Evolutionary conservation across 345 rosid species (phyloP), one percentile per base, ranked within the genome.

Genomic region (Excoecaria cochinchinensis): DNA sequence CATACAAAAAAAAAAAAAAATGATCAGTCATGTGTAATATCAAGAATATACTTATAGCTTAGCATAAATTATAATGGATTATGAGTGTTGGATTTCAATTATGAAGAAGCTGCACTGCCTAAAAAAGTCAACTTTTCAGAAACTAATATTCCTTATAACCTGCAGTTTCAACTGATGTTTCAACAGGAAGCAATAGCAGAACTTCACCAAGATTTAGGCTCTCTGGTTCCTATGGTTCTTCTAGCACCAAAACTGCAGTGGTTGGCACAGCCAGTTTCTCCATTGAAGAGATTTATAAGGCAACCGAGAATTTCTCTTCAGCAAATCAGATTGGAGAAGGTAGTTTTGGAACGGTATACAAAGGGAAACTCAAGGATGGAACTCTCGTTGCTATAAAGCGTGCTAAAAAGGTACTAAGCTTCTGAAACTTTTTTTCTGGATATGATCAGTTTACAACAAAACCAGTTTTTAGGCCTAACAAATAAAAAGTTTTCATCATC

Each of bases 321-420:
- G 85, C 79, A 50, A 89, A 89, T 66, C 82, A 82, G 77, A 84
- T 91, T 74, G 99, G 99, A 40, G 94, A 87, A 82, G 99, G 99
- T 48, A 84, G 91, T 40, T 91, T 86, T 59, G 97, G 95, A 77
- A 85, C 87, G 4, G 95, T 95, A 16, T 91, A 88, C 84, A 92
- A 87, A 70, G 99, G 94, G 62, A 89, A 74, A 76, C 94, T 95
- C 75, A 82, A 72, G 82, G 93, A 92, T 83, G 99, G 99, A 77
- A 84, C 95, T 56, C 7, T 88, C 75, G 89, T 92, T 73, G 97
- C 99, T 44, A 83, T 90, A 52, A 95, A 95, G 84, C 97, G 99
- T 19, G 95, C 94, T 0, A 87, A 81, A 85, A 90, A 85, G 99
- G 99, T 95, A 81, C 12, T 10, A 6, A 44, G 10, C 10, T 44